Percentiles rank a stretch among this genome's conserved stretches.
Conservation (phyloP, 306 rosid genomes). For the Citrullus amarus region DNA sequence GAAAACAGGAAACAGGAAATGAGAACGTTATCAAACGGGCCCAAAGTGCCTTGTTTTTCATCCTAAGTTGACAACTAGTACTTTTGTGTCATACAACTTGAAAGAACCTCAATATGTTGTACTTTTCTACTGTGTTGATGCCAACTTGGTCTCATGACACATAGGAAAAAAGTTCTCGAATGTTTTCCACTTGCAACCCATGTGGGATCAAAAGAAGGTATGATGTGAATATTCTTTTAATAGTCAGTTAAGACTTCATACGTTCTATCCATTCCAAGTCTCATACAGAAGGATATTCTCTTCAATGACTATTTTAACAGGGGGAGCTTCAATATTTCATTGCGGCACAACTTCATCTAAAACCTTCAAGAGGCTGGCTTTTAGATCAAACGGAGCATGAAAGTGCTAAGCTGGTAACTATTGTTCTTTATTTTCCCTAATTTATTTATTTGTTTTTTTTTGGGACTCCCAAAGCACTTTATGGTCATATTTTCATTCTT, state of each 20-base stretch:
- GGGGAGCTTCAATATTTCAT: conserved; percentile 98
- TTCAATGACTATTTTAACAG: conserved; percentile 23
- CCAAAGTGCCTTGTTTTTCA: conserved; percentile 5
- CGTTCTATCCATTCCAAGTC: background rate
- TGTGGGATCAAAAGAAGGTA: conserved; percentile 80
- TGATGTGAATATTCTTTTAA: conserved; percentile 6
- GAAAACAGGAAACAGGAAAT: no score
- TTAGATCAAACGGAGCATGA: conserved; percentile 52
- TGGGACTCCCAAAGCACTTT: background rate
- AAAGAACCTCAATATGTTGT: background rate
- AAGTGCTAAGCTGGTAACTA: conserved; percentile 56
- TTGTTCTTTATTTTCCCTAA: background rate
- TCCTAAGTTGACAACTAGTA: background rate
- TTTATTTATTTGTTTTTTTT: background rate
- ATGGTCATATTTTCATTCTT: background rate
- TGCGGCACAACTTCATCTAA: conserved; percentile 84
- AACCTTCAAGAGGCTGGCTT: conserved; percentile 49
- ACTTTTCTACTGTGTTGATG: background rate
- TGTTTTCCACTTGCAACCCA: conserved; percentile 92
- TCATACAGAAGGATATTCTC: background rate
- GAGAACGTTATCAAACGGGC: no score
- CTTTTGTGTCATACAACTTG: background rate
- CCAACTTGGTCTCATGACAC: conserved; percentile 11
- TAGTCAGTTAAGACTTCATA: background rate
- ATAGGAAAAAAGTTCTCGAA: conserved; percentile 92